Evolutionary conservation across 1,139 yeast species (phyloP).

Genomic region (Debaryomyces coudertii): DNA sequence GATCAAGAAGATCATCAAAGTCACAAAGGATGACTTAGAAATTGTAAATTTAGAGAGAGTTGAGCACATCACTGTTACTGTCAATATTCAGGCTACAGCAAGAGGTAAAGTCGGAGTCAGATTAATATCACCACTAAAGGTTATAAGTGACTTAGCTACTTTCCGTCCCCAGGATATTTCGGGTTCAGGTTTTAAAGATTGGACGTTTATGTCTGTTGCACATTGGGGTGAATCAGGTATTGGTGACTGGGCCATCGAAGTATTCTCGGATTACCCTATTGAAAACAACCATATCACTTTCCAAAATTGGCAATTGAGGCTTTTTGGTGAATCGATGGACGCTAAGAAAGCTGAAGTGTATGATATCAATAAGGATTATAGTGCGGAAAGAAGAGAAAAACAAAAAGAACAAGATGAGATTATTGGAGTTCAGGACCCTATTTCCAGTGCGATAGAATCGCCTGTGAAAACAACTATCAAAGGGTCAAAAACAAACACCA

Average conservation of each 20-base stretch:
- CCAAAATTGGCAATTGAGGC: slow-evolving; percentile 71
- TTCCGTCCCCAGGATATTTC: slow-evolving; percentile 63
- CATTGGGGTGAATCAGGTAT: slow-evolving; percentile 92
- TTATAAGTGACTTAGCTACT: slow-evolving; percentile 75
- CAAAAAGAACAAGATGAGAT: slow-evolving; percentile 17
- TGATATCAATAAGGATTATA: slow-evolving; percentile 46
- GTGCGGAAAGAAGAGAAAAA: slow-evolving; percentile 39
- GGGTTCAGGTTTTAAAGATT: slow-evolving; percentile 63
- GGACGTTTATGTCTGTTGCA: slow-evolving; percentile 98
- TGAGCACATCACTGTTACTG: slow-evolving; percentile 86
- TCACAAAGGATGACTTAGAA: slow-evolving; percentile 54
- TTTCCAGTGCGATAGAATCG: slow-evolving; percentile 1
- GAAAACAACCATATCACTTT: slow-evolving; percentile 48
- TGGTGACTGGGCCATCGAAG: slow-evolving; percentile 83
- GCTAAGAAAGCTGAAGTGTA: slow-evolving; percentile 57
- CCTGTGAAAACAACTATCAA: background rate
- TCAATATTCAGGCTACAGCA: slow-evolving; percentile 62
- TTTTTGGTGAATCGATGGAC: slow-evolving; percentile 82
- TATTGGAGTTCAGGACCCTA: slow-evolving; percentile 7
- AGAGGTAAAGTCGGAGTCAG: slow-evolving; percentile 75
- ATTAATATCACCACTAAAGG: slow-evolving; percentile 75
- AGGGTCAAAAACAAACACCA: slow-evolving; percentile 1
- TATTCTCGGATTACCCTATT: slow-evolving; percentile 34
- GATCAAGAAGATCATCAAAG: slow-evolving; percentile 45
- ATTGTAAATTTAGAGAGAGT: slow-evolving; percentile 65